Percentiles rank a stretch among this genome's conserved stretches.
phyloP scores from a whole-genome alignment of 2,329 filamentous ascomycete species.

The Celoporthe dispersa region DNA sequence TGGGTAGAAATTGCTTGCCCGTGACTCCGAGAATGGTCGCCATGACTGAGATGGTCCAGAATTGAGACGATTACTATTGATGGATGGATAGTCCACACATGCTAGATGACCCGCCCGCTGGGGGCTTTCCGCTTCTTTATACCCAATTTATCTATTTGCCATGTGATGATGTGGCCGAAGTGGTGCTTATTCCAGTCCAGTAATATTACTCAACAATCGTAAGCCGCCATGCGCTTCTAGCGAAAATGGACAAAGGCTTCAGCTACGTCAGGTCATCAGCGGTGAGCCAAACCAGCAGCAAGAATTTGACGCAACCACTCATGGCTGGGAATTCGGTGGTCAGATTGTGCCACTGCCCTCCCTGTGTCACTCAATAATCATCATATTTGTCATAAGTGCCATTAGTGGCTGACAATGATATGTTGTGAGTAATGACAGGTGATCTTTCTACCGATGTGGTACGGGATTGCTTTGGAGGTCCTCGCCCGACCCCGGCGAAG shows the following conservation, averaged over 20 bases:
- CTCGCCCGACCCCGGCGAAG: too few species aligned
- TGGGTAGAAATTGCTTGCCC: conserved; percentile 15
- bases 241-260: neutral
- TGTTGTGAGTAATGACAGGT: neutral
- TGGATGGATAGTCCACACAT: neutral
- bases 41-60: conserved; percentile 13
- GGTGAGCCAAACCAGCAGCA: neutral
- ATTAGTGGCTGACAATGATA: neutral
- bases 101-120: neutral
- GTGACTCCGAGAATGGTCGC: conserved; percentile 21
- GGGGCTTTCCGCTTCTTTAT: neutral
- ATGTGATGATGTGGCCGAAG: neutral
- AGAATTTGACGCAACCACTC: neutral
- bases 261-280: neutral
- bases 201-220: neutral
- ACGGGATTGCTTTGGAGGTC: neutral
- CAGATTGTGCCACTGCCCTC: neutral
- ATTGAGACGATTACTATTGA: neutral
- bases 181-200: neutral
- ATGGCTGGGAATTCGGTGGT: neutral
- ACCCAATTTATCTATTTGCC: neutral
- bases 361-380: neutral
- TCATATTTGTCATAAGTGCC: neutral
- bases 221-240: neutral
- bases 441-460: neutral